A percentile compares a stretch with the other conserved stretches of the same genome.
These are phyloP conservation scores for Aspergillus tanneri DNA, from an alignment of 2,329 filamentous ascomycete species.

Conservation along the genomic window DNA sequence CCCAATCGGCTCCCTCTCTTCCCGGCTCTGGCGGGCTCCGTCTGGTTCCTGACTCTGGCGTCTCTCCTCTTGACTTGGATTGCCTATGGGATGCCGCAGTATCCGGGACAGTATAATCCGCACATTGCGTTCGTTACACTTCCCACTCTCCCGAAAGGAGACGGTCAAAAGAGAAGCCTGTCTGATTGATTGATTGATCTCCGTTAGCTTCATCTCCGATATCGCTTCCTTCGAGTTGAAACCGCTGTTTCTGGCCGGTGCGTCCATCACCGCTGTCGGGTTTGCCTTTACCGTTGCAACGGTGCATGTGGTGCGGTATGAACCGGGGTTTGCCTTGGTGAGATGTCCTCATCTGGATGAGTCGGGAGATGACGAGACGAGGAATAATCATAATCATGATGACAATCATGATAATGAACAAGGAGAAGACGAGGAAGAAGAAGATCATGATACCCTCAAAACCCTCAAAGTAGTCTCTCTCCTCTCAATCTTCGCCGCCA, in stretches of 20 bases:
- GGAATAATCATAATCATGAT: too few species aligned
- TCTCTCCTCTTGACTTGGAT: slow-evolving; percentile 21
- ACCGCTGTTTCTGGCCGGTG: slow-evolving; percentile 22
- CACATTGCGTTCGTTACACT: slow-evolving; percentile 15
- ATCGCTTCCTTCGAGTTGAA: slow-evolving; percentile 25
- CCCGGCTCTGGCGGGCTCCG: slow-evolving; percentile 18
- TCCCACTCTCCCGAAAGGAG: background rate
- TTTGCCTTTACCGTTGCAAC: slow-evolving; percentile 21
- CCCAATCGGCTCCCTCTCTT: slow-evolving; percentile 22
- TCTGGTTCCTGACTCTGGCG: slow-evolving; percentile 24
- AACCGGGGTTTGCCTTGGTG: slow-evolving; percentile 21
- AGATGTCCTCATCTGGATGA: too few species aligned
- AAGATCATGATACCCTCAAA: slow-evolving; percentile 17
- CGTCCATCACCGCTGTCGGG: slow-evolving; percentile 22
- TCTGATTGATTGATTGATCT: too few species aligned
- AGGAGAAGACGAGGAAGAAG: slow-evolving; percentile 9
- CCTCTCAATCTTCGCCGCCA: slow-evolving; percentile 19
- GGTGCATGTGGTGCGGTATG: slow-evolving; percentile 25
- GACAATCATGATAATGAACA: background rate
- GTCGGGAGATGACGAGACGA: background rate
- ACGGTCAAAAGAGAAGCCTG: too few species aligned
- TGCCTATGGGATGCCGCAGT: slow-evolving; percentile 19
- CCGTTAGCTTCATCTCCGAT: slow-evolving; percentile 23
- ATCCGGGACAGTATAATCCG: slow-evolving; percentile 22
- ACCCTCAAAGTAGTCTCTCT: slow-evolving; percentile 21